Evolutionary conservation across 352 stramenopile species (phyloP).

Genomic region (Phytophthora foliorum): DNA sequence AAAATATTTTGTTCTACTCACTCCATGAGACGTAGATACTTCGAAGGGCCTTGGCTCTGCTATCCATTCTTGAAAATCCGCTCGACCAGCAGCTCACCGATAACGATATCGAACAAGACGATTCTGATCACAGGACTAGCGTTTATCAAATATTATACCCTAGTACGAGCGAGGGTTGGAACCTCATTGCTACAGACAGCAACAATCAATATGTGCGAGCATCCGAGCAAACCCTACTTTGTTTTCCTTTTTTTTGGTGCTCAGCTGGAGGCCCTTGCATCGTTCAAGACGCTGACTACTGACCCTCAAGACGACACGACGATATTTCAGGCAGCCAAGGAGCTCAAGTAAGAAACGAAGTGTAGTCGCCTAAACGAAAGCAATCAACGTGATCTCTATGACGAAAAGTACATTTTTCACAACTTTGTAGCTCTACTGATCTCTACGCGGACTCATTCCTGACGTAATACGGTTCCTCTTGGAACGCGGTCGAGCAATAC

Average conservation of each 20-base stretch:
- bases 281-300: slow-evolving; percentile 49
- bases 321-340: slow-evolving; percentile 38
- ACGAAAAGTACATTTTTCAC: slow-evolving; percentile 2
- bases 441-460: slow-evolving; percentile 25
- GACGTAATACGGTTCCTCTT: slow-evolving; percentile 41
- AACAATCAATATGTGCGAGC: not conserved
- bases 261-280: slow-evolving; percentile 40
- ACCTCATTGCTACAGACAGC: slow-evolving; percentile 30
- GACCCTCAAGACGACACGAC: slow-evolving; percentile 52
- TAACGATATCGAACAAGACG: slow-evolving; percentile 24
- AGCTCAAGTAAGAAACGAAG: too few relatives aligned
- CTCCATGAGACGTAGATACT: too few relatives aligned
- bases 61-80: not conserved
- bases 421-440: not conserved
- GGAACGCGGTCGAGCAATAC: slow-evolving; percentile 41
- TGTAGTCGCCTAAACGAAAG: too few relatives aligned
- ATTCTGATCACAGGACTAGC: slow-evolving; percentile 50
- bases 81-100: not conserved
- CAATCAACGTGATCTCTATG: not conserved
- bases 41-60: not conserved
- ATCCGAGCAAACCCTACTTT: not conserved
- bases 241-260: not conserved
- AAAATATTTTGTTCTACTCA: not conserved
- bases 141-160: slow-evolving; percentile 43
- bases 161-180: slow-evolving; percentile 34